Evolutionary conservation across 805 yeast genomes (phyloP).

Genomic region (Candida vartiovaarae): DNA sequence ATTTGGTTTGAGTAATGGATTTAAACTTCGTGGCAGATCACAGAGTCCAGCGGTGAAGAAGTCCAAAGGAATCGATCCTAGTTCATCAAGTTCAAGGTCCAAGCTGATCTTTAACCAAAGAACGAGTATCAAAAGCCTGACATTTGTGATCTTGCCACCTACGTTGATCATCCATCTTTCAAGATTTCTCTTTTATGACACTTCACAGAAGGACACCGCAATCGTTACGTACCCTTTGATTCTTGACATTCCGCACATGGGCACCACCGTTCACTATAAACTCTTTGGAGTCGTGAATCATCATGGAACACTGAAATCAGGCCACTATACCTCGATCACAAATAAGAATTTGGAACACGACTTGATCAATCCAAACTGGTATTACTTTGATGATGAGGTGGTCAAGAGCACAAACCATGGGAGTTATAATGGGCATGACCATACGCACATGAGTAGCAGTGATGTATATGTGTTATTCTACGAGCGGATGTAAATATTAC

Average conservation of each 20-base stretch:
- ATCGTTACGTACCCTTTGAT: conserved; percentile 49
- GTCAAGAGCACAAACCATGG: conserved; percentile 44
- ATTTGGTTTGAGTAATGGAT: conserved; percentile 15
- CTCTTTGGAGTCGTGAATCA: conserved; percentile 65
- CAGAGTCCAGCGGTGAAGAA: conserved; percentile 16
- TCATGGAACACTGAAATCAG: conserved; percentile 60
- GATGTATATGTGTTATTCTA: conserved; percentile 70
- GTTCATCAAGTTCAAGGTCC: background rate
- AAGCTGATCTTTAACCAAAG: conserved; percentile 14
- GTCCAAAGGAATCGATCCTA: conserved; percentile 1
- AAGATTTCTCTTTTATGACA: conserved; percentile 53
- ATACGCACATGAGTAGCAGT: conserved; percentile 36
- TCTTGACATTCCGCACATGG: conserved; percentile 39
- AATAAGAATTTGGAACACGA: conserved; percentile 37
- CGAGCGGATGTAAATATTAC: conserved; percentile 26
- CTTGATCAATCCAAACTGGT: conserved; percentile 47
- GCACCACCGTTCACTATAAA: conserved; percentile 36
- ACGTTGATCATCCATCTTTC: conserved; percentile 79
- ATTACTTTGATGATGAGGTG: conserved; percentile 67
- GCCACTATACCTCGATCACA: conserved; percentile 69
- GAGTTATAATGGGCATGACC: conserved; percentile 30
- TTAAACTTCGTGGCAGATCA: conserved; percentile 25
- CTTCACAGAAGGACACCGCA: conserved; percentile 47
- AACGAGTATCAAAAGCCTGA: conserved; percentile 53
- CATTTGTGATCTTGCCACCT: conserved; percentile 74